Evolutionary conservation across 495 filamentous ascomycete genomes (phyloP), one percentile per base, ranked within the genome.

Genomic region (Trichoderma asperelloides): DNA sequence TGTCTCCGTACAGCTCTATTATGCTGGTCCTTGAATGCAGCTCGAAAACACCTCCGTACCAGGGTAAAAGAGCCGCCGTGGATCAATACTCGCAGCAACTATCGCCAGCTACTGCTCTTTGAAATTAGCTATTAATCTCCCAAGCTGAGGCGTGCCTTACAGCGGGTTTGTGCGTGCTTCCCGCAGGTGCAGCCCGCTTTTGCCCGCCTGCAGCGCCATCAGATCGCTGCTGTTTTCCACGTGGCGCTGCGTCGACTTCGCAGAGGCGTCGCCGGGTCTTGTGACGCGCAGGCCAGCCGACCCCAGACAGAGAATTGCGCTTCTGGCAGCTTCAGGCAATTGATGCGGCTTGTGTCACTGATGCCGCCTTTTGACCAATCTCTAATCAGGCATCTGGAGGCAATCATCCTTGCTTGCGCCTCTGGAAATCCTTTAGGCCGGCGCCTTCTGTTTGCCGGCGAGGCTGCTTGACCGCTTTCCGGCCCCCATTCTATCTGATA

Each of bases 391-490:
- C 9, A 37, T 4, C n/a, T 51, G 47, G 18, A 23, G 4, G 47
- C n/a, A 11, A 1, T 25, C 18, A 11, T 23, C 47, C 21, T 25
- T 51, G 47, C 47, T 51, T 23, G n/a, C 18, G 7, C 18, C n/a
- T 21, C 43, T 4, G 18, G 15, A 47, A 47, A 13, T 15, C n/a
- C 43, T 37, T 37, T 8, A 37, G 33, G 5, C 33, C 9, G 33
- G 18, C 40, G n/a, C n/a, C 12, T 47, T n/a, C 23, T 51, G 21
- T 9, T 23, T 23, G 3, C 47, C 47, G 47, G 47, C 47, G 11
- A 51, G n/a, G 21, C 30, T 40, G 60, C 27, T 63, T 63, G 60
- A 63, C 37, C 60, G 60, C 60, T 33, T 21, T 63, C 60, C 18
- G 60, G 25, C 37, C 37, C 28, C 60, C 60, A 18, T n/a, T 37